Evolutionary conservation across 75 land plant genomes (phyloP).

Genomic region (Chamaecyparis obtusa): DNA sequence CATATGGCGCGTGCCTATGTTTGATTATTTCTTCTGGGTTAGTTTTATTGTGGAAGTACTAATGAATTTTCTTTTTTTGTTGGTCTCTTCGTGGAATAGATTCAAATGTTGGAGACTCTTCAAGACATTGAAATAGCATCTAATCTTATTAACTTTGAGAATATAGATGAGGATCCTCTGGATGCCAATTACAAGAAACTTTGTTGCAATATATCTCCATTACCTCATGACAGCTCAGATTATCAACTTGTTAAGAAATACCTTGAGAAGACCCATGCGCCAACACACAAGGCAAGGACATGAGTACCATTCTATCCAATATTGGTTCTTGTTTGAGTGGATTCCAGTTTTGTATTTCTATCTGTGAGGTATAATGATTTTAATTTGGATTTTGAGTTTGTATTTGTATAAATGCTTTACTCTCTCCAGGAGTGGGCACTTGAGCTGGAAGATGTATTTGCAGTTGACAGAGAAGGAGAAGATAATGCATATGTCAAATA

Average conservation of each 20-base stretch:
- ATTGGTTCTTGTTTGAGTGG: not conserved
- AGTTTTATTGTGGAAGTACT: not conserved
- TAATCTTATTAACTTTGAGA: slow-evolving; percentile 70
- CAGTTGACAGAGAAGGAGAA: slow-evolving; percentile 92
- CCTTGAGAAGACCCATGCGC: slow-evolving; percentile 89
- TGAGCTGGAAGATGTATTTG: slow-evolving; percentile 90
- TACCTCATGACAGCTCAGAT: slow-evolving; percentile 85
- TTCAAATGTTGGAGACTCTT: slow-evolving; percentile 94
- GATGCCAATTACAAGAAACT: slow-evolving; percentile 90
- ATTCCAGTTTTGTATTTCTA: not conserved
- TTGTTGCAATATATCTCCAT: slow-evolving; percentile 66
- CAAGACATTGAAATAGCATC: slow-evolving; percentile 98
- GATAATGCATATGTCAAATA: slow-evolving; percentile 58
- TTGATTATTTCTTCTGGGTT: not conserved
- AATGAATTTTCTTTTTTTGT: not conserved
- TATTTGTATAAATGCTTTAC: not conserved
- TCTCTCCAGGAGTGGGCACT: slow-evolving; percentile 76
- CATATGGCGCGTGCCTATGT: not conserved
- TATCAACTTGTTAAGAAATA: slow-evolving; percentile 75
- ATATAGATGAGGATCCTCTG: slow-evolving; percentile 71
- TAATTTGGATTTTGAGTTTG: not conserved
- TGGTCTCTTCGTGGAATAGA: slow-evolving; percentile 27
- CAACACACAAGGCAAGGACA: slow-evolving; percentile 84
- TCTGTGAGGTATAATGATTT: not conserved
- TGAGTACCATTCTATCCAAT: not conserved